phyloP scores from a whole-genome alignment of 495 filamentous ascomycete genomes.

The Penicillium tannophilum region DNA sequence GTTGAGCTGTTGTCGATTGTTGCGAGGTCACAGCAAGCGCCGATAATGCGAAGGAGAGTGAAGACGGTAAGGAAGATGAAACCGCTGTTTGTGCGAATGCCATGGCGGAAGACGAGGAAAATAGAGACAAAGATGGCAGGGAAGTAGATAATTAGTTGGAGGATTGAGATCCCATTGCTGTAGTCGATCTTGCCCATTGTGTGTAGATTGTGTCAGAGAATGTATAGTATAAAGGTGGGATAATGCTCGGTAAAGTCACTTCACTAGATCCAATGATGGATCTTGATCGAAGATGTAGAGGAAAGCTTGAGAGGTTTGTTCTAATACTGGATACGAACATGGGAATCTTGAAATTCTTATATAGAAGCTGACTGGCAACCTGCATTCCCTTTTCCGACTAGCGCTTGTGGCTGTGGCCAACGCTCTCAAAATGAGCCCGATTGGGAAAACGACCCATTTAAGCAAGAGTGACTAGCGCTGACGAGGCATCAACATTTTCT shows the following conservation, averaged over 20 bases:
- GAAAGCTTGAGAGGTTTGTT: not conserved
- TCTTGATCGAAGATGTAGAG: not conserved
- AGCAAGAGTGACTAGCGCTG: not conserved
- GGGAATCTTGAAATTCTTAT: not conserved
- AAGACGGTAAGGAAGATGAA: slow-evolving; percentile 44
- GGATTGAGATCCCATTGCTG: slow-evolving; percentile 39
- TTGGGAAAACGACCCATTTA: not conserved
- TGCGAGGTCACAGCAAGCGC: slow-evolving; percentile 37
- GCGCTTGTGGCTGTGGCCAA: not conserved
- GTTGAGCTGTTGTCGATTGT: slow-evolving; percentile 34
- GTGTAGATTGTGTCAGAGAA: not conserved
- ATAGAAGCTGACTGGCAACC: not conserved
- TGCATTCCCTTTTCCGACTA: not conserved
- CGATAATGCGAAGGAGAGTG: slow-evolving; percentile 38
- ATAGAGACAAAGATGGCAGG: slow-evolving; percentile 34
- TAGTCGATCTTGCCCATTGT: slow-evolving; percentile 30
- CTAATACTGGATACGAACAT: not conserved
- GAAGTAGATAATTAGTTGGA: slow-evolving; percentile 36
- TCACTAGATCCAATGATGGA: not conserved
- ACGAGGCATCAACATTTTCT: not conserved
- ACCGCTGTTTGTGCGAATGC: slow-evolving; percentile 34
- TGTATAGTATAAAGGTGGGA: not conserved
- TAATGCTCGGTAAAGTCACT: not conserved
- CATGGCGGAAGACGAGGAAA: slow-evolving; percentile 42
- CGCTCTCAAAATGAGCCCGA: not conserved